phyloP scores from a whole-genome alignment of 2,329 filamentous ascomycete genomes.

The Endoconidiophora laricicola region DNA sequence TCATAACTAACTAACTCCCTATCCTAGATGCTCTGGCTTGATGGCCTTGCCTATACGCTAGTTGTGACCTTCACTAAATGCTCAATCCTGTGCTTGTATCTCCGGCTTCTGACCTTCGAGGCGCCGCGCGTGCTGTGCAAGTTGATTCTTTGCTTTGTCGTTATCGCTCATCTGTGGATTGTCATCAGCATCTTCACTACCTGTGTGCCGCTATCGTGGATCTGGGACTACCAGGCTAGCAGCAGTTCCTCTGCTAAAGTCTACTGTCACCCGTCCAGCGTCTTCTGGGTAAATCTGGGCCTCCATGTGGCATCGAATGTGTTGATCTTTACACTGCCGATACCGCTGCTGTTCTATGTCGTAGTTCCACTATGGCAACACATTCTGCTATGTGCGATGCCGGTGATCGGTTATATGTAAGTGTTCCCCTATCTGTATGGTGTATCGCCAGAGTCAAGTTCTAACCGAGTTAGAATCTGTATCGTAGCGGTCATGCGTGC shows the following conservation, averaged over 20 bases:
- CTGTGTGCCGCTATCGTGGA: conserved; percentile 14
- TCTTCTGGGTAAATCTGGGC: conserved; percentile 19
- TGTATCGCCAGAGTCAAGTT: not conserved
- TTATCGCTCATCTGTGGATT: conserved; percentile 16
- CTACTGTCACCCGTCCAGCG: conserved; percentile 13
- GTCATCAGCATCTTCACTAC: conserved; percentile 15
- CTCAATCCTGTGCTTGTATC: conserved; percentile 16
- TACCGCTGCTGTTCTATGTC: conserved; percentile 18
- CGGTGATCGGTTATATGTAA: conserved; percentile 17
- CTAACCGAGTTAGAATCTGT: conserved; percentile 19
- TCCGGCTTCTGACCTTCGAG: conserved; percentile 17
- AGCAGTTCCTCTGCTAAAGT: not conserved
- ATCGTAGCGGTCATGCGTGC: conserved; percentile 20
- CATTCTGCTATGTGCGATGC: conserved; percentile 16
- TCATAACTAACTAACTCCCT: not conserved
- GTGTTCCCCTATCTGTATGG: conserved; percentile 1
- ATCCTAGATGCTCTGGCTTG: conserved; percentile 7
- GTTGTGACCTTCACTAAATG: conserved; percentile 15
- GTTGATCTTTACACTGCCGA: conserved; percentile 17
- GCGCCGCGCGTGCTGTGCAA: conserved; percentile 13
- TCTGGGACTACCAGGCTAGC: conserved; percentile 11
- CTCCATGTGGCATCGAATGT: conserved; percentile 18
- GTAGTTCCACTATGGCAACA: conserved; percentile 16
- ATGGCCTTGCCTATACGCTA: conserved; percentile 14
- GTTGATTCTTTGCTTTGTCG: conserved; percentile 13